Evolutionary conservation across 768 basidiomycete species (phyloP).

Genomic region (Russula sp.): DNA sequence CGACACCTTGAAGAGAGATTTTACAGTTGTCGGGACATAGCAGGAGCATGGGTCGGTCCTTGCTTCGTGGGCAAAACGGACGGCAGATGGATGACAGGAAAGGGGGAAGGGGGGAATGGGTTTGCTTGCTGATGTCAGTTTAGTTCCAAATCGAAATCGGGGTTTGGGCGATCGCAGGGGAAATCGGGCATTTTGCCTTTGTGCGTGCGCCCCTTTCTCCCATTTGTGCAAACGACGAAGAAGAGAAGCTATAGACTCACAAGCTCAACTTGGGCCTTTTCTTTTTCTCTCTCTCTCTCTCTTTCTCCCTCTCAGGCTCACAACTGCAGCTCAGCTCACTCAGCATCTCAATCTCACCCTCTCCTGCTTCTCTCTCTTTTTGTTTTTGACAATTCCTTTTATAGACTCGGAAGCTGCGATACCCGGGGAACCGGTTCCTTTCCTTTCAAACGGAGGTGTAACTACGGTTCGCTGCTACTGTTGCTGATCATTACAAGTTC

Average conservation of each 20-base stretch:
- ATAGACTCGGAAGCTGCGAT: no score
- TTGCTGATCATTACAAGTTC: background rate
- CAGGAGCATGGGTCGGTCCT: no score
- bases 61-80: no score
- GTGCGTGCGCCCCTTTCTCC: background rate
- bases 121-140: background rate
- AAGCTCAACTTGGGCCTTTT: background rate
- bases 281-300: background rate
- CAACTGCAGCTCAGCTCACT: no score
- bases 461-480: background rate
- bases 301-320: background rate
- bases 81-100: background rate
- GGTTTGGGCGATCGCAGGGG: slow-evolving; percentile 15
- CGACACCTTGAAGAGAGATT: no score
- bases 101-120: background rate
- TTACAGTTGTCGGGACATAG: no score
- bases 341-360: no score
- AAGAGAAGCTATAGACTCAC: background rate
- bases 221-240: background rate
- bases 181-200: slow-evolving; percentile 21
- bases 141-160: slow-evolving; percentile 12
- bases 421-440: no score
- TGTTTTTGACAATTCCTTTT: background rate
- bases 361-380: background rate
- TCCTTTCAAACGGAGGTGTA: no score